Percentiles rank a stretch among this genome's conserved stretches.
Conservation (phyloP, 179 eudicot genomes). For the Carnegiea gigantea region DNA sequence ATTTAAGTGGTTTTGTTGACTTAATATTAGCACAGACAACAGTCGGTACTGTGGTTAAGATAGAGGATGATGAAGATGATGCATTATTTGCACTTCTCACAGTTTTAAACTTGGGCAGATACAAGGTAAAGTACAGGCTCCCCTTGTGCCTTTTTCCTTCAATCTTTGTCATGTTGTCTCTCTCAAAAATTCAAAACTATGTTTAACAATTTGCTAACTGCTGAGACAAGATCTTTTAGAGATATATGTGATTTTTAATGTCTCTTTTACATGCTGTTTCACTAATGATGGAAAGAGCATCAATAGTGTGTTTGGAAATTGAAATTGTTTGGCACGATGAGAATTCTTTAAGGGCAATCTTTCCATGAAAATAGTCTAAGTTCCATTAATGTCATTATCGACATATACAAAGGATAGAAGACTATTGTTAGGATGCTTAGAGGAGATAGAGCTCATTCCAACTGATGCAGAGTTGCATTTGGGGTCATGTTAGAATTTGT, state of each 20-base stretch:
- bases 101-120: conserved; percentile 73
- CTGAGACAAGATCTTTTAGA: background rate
- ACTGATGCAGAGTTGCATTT: background rate
- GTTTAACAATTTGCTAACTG: no score
- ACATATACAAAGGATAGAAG: background rate
- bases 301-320: background rate
- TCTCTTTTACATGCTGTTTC: background rate
- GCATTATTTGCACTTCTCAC: conserved; percentile 65
- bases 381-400: no score
- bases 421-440: background rate
- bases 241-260: background rate
- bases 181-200: no score
- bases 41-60: conserved; percentile 83
- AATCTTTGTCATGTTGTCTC: background rate
- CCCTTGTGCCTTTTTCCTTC: background rate
- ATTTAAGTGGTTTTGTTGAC: conserved; percentile 82
- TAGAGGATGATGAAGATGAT: conserved; percentile 87
- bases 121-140: conserved; percentile 42
- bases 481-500: background rate
- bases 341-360: background rate
- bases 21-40: conserved; percentile 79
- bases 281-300: background rate
- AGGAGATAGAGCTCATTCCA: background rate
- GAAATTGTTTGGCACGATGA: background rate
- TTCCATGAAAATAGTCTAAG: background rate